These are phyloP conservation scores for Aurifilum marmelostoma DNA, from an alignment of 2,329 filamentous ascomycete species.

Conservation along the genomic window DNA sequence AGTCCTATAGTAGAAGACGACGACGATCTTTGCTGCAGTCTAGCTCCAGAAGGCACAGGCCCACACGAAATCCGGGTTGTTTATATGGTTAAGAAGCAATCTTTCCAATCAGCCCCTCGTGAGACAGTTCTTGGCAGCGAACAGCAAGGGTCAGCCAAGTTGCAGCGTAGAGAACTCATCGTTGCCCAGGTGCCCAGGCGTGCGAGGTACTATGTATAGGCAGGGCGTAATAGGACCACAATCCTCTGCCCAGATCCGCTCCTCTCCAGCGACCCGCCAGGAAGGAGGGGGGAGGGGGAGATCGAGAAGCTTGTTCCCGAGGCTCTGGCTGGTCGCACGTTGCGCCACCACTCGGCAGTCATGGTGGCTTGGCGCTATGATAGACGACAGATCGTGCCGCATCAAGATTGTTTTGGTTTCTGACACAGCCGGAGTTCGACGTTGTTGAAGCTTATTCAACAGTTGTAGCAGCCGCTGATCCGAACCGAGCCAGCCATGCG, in stretches of 20 bases:
- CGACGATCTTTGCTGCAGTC: not conserved
- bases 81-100: not conserved
- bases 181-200: not conserved
- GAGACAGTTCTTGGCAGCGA: not conserved
- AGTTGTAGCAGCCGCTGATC: not conserved
- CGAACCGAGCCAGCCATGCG: not conserved
- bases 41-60: not conserved
- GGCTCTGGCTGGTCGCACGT: not conserved
- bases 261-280: not conserved
- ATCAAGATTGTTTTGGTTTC: slow-evolving; percentile 2
- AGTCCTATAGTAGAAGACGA: too few relatives aligned
- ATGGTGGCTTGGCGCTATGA: slow-evolving; percentile 2
- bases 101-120: not conserved
- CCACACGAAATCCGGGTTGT: not conserved
- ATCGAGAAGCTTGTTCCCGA: not conserved
- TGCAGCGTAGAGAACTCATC: not conserved
- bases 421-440: slow-evolving; percentile 4
- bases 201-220: not conserved
- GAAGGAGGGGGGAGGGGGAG: not conserved
- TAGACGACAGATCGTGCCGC: not conserved
- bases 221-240: not conserved
- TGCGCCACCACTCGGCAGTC: slow-evolving; percentile 9
- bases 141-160: not conserved
- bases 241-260: not conserved
- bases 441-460: not conserved